A percentile compares a stretch with the other conserved stretches of the same genome.
Conservation (phyloP, 352 stramenopile species). For the Blastocystis sp. region DNA sequence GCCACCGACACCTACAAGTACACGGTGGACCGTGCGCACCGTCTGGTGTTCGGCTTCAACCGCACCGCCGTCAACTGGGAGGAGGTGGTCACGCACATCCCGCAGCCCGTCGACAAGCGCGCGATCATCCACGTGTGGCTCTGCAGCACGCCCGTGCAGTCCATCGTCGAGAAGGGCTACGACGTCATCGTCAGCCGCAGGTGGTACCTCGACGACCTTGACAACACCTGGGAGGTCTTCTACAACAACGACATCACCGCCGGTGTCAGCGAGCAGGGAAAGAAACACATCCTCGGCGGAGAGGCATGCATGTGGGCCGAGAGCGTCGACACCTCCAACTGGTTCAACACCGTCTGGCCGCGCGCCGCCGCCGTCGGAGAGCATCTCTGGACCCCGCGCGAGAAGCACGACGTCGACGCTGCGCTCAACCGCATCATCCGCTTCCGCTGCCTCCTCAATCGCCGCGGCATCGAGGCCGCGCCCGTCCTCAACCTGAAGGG, state of each 20-base stretch:
- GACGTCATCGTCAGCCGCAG: constrained; percentile 56
- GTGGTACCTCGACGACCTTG: constrained; percentile 67
- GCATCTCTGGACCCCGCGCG: constrained; percentile 62
- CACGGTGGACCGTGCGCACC: constrained; percentile 62
- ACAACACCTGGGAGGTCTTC: constrained; percentile 62
- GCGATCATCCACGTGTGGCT: constrained; percentile 65
- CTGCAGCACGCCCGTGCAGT: constrained; percentile 14
- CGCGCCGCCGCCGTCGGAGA: constrained; percentile 63
- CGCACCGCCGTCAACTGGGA: constrained; percentile 65
- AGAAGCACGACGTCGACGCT: constrained; percentile 44
- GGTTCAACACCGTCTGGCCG: constrained; percentile 64
- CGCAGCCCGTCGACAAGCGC: constrained; percentile 34
- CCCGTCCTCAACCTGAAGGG: constrained; percentile 54
- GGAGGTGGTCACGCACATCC: constrained; percentile 63
- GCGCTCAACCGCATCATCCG: constrained; percentile 57
- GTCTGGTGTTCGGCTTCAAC: constrained; percentile 56
- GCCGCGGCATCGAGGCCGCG: constrained; percentile 59
- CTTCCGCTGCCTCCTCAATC: constrained; percentile 62
- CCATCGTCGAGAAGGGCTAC: constrained; percentile 59
- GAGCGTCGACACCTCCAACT: constrained; percentile 61
- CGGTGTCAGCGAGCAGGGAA: constrained; percentile 53
- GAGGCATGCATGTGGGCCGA: constrained; percentile 63
- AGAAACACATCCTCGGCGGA: constrained; percentile 61
- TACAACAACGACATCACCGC: constrained; percentile 63
- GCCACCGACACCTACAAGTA: constrained; percentile 63